These are phyloP conservation scores for Microstegium vimineum DNA, from an alignment of 176 grass and related monocot genomes.

Conservation along the genomic window DNA sequence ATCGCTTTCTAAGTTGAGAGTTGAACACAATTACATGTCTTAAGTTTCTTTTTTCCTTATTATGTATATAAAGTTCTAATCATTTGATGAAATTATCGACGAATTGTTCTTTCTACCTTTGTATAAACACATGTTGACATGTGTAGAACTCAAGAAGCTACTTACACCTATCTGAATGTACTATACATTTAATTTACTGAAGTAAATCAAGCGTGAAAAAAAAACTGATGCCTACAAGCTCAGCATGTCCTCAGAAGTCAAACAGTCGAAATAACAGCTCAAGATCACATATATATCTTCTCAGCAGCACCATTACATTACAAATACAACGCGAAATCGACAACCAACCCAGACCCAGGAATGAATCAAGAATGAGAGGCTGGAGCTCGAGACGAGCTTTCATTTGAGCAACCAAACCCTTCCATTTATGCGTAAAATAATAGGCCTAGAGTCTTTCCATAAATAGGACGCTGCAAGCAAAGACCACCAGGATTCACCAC, in stretches of 20 bases:
- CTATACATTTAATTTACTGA: not conserved
- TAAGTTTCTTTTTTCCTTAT: no score
- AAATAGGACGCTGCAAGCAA: conserved; percentile 31
- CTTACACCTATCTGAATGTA: not conserved
- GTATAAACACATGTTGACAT: not conserved
- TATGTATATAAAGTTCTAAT: no score
- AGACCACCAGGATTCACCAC: not conserved
- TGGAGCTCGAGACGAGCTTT: not conserved
- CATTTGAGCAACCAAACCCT: not conserved
- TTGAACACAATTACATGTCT: no score
- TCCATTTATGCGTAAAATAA: not conserved
- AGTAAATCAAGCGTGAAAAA: not conserved
- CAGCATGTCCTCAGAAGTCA: not conserved
- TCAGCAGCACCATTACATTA: not conserved
- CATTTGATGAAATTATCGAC: not conserved
- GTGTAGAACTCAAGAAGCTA: not conserved
- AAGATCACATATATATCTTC: not conserved
- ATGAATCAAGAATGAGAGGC: not conserved
- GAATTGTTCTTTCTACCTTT: not conserved
- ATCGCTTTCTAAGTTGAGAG: no score
- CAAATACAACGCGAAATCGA: not conserved
- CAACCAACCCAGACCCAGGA: not conserved
- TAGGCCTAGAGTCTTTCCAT: not conserved
- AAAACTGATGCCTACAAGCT: not conserved
- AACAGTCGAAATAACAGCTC: not conserved